Percentiles rank a stretch among this genome's conserved stretches.
Conservation (phyloP, 2,329 filamentous ascomycete genomes). For the Colletotrichum tropicicola region DNA sequence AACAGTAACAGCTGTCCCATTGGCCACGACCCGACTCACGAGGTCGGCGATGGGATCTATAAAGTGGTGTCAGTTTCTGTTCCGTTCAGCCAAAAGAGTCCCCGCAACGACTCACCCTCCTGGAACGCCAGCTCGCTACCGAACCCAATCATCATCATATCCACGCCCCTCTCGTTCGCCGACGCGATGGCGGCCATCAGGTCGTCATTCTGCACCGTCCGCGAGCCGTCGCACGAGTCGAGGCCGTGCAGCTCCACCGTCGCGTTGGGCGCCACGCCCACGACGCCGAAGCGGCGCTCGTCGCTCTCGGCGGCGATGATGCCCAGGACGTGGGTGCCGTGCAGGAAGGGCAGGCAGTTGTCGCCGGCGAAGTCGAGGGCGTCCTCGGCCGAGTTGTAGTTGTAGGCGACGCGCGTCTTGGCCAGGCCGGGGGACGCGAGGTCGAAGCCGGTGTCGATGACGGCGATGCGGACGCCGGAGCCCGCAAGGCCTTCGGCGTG, state of each 20-base stretch:
- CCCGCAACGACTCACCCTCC: background rate
- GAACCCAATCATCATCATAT: background rate
- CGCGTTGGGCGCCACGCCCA: background rate
- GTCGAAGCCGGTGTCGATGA: background rate
- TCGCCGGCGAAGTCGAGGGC: background rate
- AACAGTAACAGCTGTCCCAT: background rate
- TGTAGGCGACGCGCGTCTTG: background rate
- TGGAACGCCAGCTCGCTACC: background rate
- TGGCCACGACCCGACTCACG: background rate
- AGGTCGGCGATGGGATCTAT: background rate
- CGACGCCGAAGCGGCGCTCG: background rate
- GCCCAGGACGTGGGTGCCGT: conserved; percentile 56
- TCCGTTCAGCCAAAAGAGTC: background rate
- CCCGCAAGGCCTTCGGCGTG: background rate
- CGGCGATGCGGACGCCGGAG: background rate
- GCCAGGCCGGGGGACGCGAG: background rate
- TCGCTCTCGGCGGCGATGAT: conserved; percentile 48
- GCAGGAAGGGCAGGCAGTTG: conserved; percentile 36
- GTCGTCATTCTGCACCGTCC: background rate
- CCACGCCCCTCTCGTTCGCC: background rate
- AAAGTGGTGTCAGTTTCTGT: too few relatives aligned
- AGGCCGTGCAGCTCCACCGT: background rate
- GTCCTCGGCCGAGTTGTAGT: background rate
- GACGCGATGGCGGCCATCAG: background rate
- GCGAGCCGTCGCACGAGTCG: background rate